Base-by-base conservation (phyloP, 306 rosid genomes). In the Quercus ilex region DNA sequence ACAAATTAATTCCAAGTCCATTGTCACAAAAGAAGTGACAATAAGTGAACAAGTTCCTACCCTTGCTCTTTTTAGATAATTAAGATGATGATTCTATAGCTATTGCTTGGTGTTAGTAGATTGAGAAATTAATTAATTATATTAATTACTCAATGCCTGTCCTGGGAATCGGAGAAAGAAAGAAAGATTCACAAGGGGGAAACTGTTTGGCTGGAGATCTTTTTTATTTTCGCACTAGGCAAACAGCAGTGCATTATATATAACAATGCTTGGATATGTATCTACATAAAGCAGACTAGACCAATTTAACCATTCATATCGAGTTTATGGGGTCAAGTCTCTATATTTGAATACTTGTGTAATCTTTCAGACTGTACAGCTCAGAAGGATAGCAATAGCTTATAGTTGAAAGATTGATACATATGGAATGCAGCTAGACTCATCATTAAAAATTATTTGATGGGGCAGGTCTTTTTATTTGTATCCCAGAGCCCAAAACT, bases 61-160 rank as follows among this genome's bases (percentile, higher is more conserved):
- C 70, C 86, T 88, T 65, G 64, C 62, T 46, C 81, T 88, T 38
- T 68, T 88, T 83, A 80, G 62, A 73, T 80, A 52, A 79, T 38
- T 65, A 17, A 17, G 53, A 12, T 49, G 53, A 11, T 7, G 2
- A 41, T 49, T 13, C 53, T 49, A 49, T 11, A 11, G 14, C 53
- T 49, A 12, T 49, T 49, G 53, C 53, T 49, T 49, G 17, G 17
- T 3, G 53, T 49, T 10, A 10, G 5, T 49, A 41, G 4, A 49
- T 49, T 49, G 53, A 49, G 53, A 49, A 41, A 41, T 41, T 41
- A 41, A 49, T 49, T 49, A 0, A 12, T 49, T 13, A 11, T 49
- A 49, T 12, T 49, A 68, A 18, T n/a, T 23, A 68, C 49, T 31
- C 35, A 31, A 10, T 35, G 49, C 49, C 52, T 35, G 46, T 67